phyloP scores from a whole-genome alignment of 495 filamentous ascomycete species.

The Cryomyces minteri region DNA sequence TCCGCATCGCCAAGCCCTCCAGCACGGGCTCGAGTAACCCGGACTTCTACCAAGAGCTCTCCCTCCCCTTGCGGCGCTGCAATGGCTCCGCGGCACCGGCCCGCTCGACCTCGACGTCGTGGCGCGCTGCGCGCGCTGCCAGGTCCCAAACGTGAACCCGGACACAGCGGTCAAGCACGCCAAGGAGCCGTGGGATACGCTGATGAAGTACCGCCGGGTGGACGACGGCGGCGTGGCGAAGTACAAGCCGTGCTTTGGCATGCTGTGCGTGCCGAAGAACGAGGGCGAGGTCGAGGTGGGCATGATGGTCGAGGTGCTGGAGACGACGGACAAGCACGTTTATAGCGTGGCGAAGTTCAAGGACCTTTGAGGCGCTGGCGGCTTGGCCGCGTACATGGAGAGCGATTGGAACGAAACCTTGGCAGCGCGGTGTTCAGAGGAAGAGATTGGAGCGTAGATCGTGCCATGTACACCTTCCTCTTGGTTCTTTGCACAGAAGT shows the following conservation, averaged over 20 bases:
- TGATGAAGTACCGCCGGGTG: slow-evolving; percentile 21
- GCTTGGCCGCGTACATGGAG: too few relatives aligned
- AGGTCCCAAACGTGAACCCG: slow-evolving; percentile 25
- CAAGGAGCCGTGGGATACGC: slow-evolving; percentile 22
- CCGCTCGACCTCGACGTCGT: slow-evolving; percentile 23
- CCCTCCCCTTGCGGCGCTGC: neutral
- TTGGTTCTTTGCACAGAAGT: too few relatives aligned
- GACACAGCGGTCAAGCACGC: slow-evolving; percentile 22
- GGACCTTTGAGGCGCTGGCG: too few relatives aligned
- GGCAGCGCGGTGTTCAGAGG: too few relatives aligned
- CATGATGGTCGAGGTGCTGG: slow-evolving; percentile 33
- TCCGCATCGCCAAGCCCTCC: slow-evolving; percentile 6
- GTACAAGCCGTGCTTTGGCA: slow-evolving; percentile 25
- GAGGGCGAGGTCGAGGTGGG: slow-evolving; percentile 34
- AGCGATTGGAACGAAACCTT: too few relatives aligned
- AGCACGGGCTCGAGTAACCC: neutral
- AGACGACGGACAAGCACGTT: slow-evolving; percentile 23
- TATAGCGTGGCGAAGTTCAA: slow-evolving; percentile 7
- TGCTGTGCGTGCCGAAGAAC: slow-evolving; percentile 21
- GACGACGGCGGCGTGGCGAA: slow-evolving; percentile 16
- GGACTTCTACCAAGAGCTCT: neutral
- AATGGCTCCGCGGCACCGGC: neutral
- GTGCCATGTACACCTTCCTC: too few relatives aligned
- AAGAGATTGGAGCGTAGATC: too few relatives aligned
- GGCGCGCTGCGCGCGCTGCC: slow-evolving; percentile 19